Conservation (phyloP, 305 asterid species). For the Fraxinus sp. region DNA sequence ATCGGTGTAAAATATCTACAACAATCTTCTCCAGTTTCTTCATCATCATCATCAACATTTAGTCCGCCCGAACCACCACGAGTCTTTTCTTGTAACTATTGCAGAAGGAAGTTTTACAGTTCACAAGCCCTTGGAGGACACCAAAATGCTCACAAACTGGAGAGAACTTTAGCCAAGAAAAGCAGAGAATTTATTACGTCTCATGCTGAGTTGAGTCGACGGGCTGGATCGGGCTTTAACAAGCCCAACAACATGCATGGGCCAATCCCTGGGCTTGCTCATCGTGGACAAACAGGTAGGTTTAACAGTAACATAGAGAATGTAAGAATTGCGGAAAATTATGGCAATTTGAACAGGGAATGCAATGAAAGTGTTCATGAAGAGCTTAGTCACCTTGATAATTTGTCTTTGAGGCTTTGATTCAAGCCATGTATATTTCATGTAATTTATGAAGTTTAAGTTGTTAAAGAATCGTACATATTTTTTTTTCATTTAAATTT, state of each 20-base stretch:
- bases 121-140: conserved; percentile 89
- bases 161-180: conserved; percentile 78
- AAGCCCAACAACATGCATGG: background rate
- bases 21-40: conserved; percentile 20
- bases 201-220: conserved; percentile 24
- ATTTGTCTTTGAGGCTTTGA: conserved; percentile 23
- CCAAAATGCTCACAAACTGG: conserved; percentile 84
- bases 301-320: conserved; percentile 1
- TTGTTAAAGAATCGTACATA: background rate
- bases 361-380: conserved; percentile 26
- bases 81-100: conserved; percentile 74
- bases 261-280: conserved; percentile 17
- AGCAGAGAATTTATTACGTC: conserved; percentile 40
- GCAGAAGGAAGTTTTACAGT: conserved; percentile 65
- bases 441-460: background rate
- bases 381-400: conserved; percentile 21
- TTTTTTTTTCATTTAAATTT: too few species aligned
- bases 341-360: conserved; percentile 13
- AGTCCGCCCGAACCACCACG: conserved; percentile 29
- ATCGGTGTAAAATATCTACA: too few species aligned
- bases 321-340: conserved; percentile 37
- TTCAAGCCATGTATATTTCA: background rate
- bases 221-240: conserved; percentile 14
- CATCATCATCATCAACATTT: conserved; percentile 30
- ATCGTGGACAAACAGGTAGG: conserved; percentile 19